Conservation (phyloP, 2,329 filamentous ascomycete species). For the Alternaria consortialis region DNA sequence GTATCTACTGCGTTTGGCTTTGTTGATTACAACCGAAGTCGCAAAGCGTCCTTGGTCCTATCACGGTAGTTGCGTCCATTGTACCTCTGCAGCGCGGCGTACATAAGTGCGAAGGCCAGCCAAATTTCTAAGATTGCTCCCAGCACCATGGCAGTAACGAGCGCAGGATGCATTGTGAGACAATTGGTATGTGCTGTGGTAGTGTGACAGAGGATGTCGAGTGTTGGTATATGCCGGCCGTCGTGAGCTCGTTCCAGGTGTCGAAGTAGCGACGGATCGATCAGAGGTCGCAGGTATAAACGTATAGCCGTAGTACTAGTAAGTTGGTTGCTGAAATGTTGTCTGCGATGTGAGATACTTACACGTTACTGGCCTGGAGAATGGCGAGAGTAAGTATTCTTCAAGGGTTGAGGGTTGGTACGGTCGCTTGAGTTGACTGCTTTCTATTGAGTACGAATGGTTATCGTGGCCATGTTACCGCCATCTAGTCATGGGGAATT, state of each 20-base stretch:
- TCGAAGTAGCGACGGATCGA: background rate
- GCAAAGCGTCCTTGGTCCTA: conserved; percentile 5
- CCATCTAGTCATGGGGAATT: background rate
- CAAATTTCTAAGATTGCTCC: conserved; percentile 11
- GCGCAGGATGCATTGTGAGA: conserved; percentile 1
- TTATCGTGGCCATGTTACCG: background rate
- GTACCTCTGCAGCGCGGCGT: conserved; percentile 11
- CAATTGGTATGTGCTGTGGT: background rate
- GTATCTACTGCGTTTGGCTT: background rate
- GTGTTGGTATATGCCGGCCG: background rate
- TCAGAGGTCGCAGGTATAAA: background rate
- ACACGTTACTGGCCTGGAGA: background rate
- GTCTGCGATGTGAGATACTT: background rate
- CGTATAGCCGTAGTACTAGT: background rate
- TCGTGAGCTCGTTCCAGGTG: background rate
- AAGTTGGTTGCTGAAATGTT: background rate
- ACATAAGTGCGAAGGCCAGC: conserved; percentile 17
- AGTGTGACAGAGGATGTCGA: background rate
- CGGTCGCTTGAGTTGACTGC: background rate
- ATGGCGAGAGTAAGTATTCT: background rate
- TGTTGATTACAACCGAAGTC: background rate
- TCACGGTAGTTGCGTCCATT: conserved; percentile 6
- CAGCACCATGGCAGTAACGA: conserved; percentile 4
- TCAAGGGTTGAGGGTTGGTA: background rate
- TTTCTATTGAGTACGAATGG: background rate